phyloP scores from a whole-genome alignment of 495 filamentous ascomycete genomes.

The Parachaetomium inaequale region DNA sequence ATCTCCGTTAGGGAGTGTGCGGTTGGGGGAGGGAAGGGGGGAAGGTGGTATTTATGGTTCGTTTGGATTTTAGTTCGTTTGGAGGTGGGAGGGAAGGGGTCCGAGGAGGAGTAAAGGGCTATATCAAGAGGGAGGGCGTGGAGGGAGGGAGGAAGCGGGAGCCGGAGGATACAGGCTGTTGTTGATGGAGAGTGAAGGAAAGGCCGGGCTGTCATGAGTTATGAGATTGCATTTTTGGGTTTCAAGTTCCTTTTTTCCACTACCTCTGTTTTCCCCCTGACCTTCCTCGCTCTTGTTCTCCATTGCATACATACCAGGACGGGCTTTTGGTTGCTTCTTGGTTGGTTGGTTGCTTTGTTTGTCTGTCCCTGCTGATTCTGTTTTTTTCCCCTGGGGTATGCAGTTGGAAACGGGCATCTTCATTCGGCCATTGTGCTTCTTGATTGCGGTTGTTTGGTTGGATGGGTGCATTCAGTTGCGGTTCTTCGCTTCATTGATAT shows the following conservation, averaged over 20 bases:
- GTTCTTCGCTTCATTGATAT: background rate
- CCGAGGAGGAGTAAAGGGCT: no score
- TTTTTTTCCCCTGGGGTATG: background rate
- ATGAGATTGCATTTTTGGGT: conserved; percentile 10
- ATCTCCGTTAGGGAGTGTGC: background rate
- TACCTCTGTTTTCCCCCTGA: background rate
- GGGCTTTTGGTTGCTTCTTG: background rate
- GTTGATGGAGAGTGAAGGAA: background rate
- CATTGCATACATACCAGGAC: conserved; percentile 5
- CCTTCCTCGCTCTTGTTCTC: background rate
- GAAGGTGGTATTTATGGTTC: background rate
- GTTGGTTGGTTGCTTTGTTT: background rate
- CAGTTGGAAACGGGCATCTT: conserved; percentile 6
- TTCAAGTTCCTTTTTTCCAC: background rate
- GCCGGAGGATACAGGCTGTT: no score
- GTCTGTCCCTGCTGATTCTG: background rate
- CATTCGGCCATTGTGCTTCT: background rate
- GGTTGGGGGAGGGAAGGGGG: background rate
- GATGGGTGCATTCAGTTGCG: background rate
- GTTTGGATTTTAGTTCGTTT: background rate
- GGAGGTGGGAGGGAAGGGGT: background rate
- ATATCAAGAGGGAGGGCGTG: no score
- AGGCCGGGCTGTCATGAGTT: conserved; percentile 4
- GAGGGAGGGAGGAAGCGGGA: no score
- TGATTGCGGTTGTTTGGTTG: background rate